Evolutionary conservation across 371 early-diverging fungal species (phyloP).

Genomic region (Syncephalastrum monosporum): DNA sequence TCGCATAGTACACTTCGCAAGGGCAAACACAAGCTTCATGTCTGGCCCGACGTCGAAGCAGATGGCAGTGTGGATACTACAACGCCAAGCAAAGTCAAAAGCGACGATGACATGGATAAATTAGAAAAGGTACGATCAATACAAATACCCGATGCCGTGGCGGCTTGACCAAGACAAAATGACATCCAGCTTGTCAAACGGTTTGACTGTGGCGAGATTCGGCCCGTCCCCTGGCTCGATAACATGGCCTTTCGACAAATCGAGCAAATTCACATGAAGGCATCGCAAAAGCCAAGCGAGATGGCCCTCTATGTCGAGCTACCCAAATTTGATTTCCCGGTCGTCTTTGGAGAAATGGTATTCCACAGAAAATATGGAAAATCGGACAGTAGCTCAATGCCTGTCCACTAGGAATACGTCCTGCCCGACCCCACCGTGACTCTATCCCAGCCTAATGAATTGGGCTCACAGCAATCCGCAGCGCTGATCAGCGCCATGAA

Average conservation of each 20-base stretch:
- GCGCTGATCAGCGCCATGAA: conserved; percentile 36
- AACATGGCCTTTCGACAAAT: conserved; percentile 82
- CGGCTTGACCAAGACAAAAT: not conserved
- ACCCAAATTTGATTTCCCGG: conserved; percentile 92
- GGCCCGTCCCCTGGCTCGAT: conserved; percentile 89
- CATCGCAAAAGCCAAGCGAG: conserved; percentile 53
- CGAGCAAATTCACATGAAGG: conserved; percentile 70
- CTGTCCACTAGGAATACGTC: conserved; percentile 24
- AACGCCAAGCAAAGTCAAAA: conserved; percentile 63
- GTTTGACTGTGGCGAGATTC: conserved; percentile 85
- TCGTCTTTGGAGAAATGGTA: conserved; percentile 84
- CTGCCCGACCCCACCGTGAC: conserved; percentile 29
- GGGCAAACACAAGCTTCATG: conserved; percentile 76
- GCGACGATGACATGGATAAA: conserved; percentile 76
- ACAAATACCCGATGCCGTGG: not conserved
- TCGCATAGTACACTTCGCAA: conserved; percentile 68
- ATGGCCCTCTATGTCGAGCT: conserved; percentile 83
- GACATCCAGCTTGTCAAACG: conserved; percentile 66
- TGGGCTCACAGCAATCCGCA: conserved; percentile 13
- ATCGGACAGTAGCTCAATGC: too few relatives aligned
- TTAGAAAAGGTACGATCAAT: conserved; percentile 68
- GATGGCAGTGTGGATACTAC: conserved; percentile 56
- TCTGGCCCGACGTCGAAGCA: conserved; percentile 70
- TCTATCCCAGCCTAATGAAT: conserved; percentile 6
- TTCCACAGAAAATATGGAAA: not conserved